Evolutionary conservation across 2,329 filamentous ascomycete genomes (phyloP), one percentile per base, ranked within the genome.

Genomic region (Xylaria sp.): DNA sequence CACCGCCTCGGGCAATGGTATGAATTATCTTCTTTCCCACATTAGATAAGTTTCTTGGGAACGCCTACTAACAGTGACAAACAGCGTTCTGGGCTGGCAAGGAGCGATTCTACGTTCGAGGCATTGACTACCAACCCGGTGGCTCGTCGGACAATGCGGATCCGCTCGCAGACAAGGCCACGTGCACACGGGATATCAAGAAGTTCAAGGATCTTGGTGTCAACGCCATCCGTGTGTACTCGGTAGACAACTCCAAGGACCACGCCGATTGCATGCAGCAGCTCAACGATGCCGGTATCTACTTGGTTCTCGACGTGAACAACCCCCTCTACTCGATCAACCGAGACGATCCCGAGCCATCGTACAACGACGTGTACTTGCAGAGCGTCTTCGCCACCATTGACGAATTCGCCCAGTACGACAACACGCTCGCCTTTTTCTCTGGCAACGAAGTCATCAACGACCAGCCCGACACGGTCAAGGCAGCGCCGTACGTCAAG

Each of bases 161-260:
- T 74, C 92, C 93, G 64, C 89, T 97, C 56, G 88, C 91, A 65
- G 89, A 96, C 71, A 74, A 81, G 23, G 78, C 78, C 3, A 79
- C 83, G 73, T 97, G 94, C 86, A 84, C 86, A 76, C 90, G 93
- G 68, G 92, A 96, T 74, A 90, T 97, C 70, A 79, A 80, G 54
- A 83, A 92, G 75, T 96, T 97, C 87, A 86, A 92, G 82, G 86
- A 92, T 69, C 84, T 97, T 53, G 92, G 93, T 51, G 82, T 97
- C 79, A 97, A 97, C 83, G 93, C 92, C 25, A 84, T 97, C 74
- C 93, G 94, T 78, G 91, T 97, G 65, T 97, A 97, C 84, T 92
- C 90, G 15, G 89, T 96, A 69, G 94, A 97, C 83, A 97, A 97
- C 84, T 89, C 88, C 53, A 80, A 83, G 70, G 79, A 89, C 77